A percentile compares a stretch with the other conserved stretches of the same genome.
Conservation (phyloP, 805 yeast genomes). For the Candida jianshihensis region DNA sequence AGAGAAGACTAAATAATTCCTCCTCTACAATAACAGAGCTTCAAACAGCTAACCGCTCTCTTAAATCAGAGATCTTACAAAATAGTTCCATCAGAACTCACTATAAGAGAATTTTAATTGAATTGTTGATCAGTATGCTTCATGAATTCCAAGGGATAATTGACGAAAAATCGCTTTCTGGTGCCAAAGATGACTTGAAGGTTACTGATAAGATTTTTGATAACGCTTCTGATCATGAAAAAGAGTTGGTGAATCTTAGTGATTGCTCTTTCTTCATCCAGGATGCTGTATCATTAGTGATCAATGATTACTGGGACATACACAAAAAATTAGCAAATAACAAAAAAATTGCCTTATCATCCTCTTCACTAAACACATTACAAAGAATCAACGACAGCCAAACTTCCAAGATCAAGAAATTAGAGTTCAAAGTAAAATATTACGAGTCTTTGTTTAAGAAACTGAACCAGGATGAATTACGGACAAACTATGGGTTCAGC, state of each 20-base stretch:
- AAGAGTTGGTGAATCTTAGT: slow-evolving; percentile 4
- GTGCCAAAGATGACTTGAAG: slow-evolving; percentile 7
- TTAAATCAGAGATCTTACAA: slow-evolving; percentile 9
- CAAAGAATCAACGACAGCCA: slow-evolving; percentile 10
- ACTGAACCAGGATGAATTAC: slow-evolving; percentile 1
- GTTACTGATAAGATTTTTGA: background rate
- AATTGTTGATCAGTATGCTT: slow-evolving; percentile 4
- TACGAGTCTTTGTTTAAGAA: slow-evolving; percentile 8
- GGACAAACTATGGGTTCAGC: no score
- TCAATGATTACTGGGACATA: slow-evolving; percentile 11
- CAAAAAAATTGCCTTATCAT: slow-evolving; percentile 5
- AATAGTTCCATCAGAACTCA: slow-evolving; percentile 7
- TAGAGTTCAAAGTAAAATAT: slow-evolving; percentile 3
- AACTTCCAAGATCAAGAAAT: slow-evolving; percentile 2
- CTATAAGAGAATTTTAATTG: slow-evolving; percentile 6
- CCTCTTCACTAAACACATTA: slow-evolving; percentile 4
- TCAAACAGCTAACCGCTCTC: slow-evolving; percentile 3
- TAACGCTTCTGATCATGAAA: slow-evolving; percentile 1
- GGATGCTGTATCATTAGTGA: slow-evolving; percentile 12
- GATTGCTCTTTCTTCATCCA: slow-evolving; percentile 11
- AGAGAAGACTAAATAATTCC: slow-evolving; percentile 4
- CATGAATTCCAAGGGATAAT: slow-evolving; percentile 13
- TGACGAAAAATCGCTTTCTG: slow-evolving; percentile 9
- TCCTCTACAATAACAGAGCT: slow-evolving; percentile 1
- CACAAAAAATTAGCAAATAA: slow-evolving; percentile 4